Conservation (phyloP, 1,284 basidiomycete species). For the Apiotrichum laibachii region DNA sequence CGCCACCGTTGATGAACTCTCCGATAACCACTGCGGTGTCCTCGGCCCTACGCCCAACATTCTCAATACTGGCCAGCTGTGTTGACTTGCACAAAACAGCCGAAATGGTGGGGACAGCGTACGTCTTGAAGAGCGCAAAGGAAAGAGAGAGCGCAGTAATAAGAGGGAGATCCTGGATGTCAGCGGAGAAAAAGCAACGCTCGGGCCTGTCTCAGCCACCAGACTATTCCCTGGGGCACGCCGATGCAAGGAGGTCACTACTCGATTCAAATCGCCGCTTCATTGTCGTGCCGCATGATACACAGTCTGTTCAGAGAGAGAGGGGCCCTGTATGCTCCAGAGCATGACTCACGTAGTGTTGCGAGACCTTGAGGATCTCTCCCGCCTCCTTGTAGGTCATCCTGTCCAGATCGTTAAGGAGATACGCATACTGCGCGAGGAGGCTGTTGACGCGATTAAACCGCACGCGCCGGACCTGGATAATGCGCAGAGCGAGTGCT, state of each 20-base stretch:
- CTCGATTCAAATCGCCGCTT: too few species aligned
- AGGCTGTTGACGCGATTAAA: conserved; percentile 7
- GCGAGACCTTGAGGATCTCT: conserved; percentile 14
- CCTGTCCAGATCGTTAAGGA: conserved; percentile 8
- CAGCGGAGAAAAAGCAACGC: too few species aligned
- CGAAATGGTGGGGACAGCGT: conserved; percentile 17
- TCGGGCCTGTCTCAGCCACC: too few species aligned
- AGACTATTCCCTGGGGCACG: too few species aligned
- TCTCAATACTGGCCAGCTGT: conserved; percentile 9
- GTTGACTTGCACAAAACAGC: conserved; percentile 12
- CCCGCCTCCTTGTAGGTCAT: conserved; percentile 21
- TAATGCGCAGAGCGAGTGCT: neutral
- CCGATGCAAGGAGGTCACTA: too few species aligned
- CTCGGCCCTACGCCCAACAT: conserved; percentile 16
- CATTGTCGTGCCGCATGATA: too few species aligned
- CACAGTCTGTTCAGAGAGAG: too few species aligned
- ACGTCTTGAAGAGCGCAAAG: conserved; percentile 22
- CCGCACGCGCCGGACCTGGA: conserved; percentile 13
- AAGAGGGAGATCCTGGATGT: conserved; percentile 15
- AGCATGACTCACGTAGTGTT: conserved; percentile 11
- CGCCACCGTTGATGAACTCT: conserved; percentile 14
- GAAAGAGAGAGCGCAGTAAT: conserved; percentile 8
- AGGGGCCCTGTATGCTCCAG: neutral
- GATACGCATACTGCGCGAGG: conserved; percentile 6
- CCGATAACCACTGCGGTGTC: conserved; percentile 20